phyloP scores from a whole-genome alignment of 352 stramenopile genomes.

The Phytophthora ramorum region DNA sequence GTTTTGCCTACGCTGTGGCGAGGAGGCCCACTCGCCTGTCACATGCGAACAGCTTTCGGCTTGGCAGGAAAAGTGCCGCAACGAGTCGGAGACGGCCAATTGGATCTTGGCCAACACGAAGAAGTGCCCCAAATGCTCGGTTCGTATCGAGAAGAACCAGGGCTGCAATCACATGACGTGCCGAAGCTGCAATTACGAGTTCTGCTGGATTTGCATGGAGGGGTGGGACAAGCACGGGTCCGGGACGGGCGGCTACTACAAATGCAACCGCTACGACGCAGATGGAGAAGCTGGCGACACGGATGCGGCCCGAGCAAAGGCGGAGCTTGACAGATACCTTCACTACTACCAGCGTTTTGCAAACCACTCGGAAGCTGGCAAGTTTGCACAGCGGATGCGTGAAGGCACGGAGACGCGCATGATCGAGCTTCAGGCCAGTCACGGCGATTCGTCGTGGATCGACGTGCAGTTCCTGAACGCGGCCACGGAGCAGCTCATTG shows the following conservation, averaged over 20 bases:
- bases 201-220: slow-evolving; percentile 99
- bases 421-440: slow-evolving; percentile 95
- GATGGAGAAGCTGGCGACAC: slow-evolving; percentile 60
- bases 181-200: slow-evolving; percentile 93
- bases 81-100: slow-evolving; percentile 99
- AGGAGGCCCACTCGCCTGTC: slow-evolving; percentile 96
- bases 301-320: slow-evolving; percentile 94
- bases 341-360: slow-evolving; percentile 99
- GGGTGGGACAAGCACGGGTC: slow-evolving; percentile 96
- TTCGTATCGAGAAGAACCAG: slow-evolving; percentile 99
- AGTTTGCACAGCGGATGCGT: slow-evolving; percentile 97
- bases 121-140: slow-evolving; percentile 98
- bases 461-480: slow-evolving; percentile 99
- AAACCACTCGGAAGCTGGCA: slow-evolving; percentile 96
- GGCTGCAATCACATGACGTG: slow-evolving; percentile 99
- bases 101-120: slow-evolving; percentile 99
- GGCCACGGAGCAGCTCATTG: slow-evolving; percentile 96
- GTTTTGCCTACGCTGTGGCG: slow-evolving; percentile 94
- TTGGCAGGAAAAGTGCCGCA: slow-evolving; percentile 98
- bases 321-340: slow-evolving; percentile 98
- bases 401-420: slow-evolving; percentile 96
- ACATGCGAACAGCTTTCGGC: slow-evolving; percentile 92
- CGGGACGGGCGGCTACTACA: slow-evolving; percentile 98
- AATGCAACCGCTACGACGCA: slow-evolving; percentile 98
- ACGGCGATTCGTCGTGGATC: slow-evolving; percentile 93